Evolutionary conservation across 306 rosid genomes (phyloP).

Genomic region (Leucaena leucocephala): DNA sequence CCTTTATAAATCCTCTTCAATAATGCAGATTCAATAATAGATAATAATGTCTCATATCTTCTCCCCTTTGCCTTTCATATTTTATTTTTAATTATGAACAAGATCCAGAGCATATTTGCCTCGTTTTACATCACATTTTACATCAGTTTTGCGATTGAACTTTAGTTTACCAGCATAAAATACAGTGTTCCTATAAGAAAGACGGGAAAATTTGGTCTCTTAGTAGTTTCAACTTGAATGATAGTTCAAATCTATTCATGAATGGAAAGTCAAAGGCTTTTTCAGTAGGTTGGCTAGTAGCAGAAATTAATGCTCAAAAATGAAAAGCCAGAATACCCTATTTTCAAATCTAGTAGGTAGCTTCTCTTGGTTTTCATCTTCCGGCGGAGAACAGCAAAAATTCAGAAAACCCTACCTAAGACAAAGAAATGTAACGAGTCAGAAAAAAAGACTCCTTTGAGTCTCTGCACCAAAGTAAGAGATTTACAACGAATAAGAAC

Average conservation of each 20-base stretch:
- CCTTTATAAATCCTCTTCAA: neutral
- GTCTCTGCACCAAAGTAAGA: conserved; percentile 31
- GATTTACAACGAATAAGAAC: conserved; percentile 18
- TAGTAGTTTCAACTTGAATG: neutral
- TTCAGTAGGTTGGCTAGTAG: neutral
- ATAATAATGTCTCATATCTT: neutral
- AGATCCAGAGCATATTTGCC: neutral
- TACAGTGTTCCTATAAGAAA: neutral
- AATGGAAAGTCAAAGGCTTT: conserved; percentile 1
- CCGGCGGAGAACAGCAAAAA: conserved; percentile 12
- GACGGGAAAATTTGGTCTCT: neutral
- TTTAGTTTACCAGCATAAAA: neutral
- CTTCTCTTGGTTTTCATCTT: conserved; percentile 17
- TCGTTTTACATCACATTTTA: neutral
- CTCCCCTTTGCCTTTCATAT: neutral
- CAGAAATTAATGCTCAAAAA: conserved; percentile 16
- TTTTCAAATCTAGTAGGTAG: conserved; percentile 21
- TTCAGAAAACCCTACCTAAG: conserved; percentile 19
- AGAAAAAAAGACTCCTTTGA: conserved; percentile 38
- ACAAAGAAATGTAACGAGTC: conserved; percentile 33
- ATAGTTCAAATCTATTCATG: neutral
- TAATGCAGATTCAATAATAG: neutral
- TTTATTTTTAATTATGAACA: neutral
- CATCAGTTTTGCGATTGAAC: neutral
- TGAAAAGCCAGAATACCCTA: conserved; percentile 21